phyloP scores from a whole-genome alignment of 164 flowering plant genomes.

The Malania oleifera region DNA sequence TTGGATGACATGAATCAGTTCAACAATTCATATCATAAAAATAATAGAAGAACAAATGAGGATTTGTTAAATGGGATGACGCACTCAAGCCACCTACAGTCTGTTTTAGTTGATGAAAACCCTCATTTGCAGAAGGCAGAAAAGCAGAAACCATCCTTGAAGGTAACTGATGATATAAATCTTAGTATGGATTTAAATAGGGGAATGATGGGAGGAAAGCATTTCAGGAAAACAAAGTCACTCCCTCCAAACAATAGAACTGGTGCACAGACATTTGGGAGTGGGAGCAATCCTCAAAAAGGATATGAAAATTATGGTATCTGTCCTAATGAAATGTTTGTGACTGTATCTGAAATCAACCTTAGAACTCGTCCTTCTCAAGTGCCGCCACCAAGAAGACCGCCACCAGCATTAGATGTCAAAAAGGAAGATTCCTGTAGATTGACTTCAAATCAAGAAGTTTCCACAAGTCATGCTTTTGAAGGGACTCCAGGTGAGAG shows the following conservation, averaged over 20 bases:
- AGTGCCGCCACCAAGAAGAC: slow-evolving; percentile 81
- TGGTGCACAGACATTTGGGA: slow-evolving; percentile 16
- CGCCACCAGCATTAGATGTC: slow-evolving; percentile 55
- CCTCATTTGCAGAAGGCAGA: slow-evolving; percentile 12
- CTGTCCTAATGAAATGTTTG: slow-evolving; percentile 23
- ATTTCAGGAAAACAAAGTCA: slow-evolving; percentile 26
- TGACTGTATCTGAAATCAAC: slow-evolving; percentile 58
- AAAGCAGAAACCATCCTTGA: slow-evolving; percentile 9
- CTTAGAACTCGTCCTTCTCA: slow-evolving; percentile 70
- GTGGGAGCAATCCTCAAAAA: slow-evolving; percentile 22
- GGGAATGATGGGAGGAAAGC: slow-evolving; percentile 23
- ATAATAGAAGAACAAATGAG: slow-evolving; percentile 17
- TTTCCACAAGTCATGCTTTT: slow-evolving; percentile 21
- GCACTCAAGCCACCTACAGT: slow-evolving; percentile 22
- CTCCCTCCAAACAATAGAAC: slow-evolving; percentile 13
- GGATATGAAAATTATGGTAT: slow-evolving; percentile 19
- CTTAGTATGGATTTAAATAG: slow-evolving; percentile 18
- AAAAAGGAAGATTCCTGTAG: slow-evolving; percentile 25
- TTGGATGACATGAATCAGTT: slow-evolving; percentile 28
- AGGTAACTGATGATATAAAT: slow-evolving; percentile 22
- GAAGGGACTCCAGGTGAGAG: slow-evolving; percentile 27
- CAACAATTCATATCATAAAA: slow-evolving; percentile 33
- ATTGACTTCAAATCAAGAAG: slow-evolving; percentile 19
- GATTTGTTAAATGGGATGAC: slow-evolving; percentile 24
- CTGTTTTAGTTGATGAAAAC: slow-evolving; percentile 24